Evolutionary conservation across 2,329 filamentous ascomycete genomes (phyloP), one percentile per base, ranked within the genome.

Genomic region (Cadophora sp.): DNA sequence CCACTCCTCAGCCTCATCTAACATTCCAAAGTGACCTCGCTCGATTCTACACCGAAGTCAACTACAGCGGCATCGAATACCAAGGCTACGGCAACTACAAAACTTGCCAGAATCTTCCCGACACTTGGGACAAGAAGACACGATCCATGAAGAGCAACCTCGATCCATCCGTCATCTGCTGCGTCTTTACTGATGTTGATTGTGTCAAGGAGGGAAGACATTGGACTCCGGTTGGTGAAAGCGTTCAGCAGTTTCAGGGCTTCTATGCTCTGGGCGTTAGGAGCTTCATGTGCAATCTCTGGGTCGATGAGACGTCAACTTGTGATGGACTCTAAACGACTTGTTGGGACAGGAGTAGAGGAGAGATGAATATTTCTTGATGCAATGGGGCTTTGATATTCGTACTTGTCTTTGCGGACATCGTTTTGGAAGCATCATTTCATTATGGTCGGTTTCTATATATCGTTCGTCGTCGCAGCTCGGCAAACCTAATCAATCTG

Each of bases 11-110:
- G 26, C 1, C 12, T 50, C 24, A 11, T 4, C 59, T 62, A 16
- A 34, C 34, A 34, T 3, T 9, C 27, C 1, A 19, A 6, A 62
- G 65, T 29, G 55, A 66, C 24, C 56, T 66, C 22, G 55, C 64
- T 8, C 27, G 27, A n/a, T 62, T 67, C 59, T 62, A 46, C 48
- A 43, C 37, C 34, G 48, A 56, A 12, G 22, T 12, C 12, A 26
- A 67, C 34, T 67, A 51, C 46, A n/a, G 11, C 7, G 55, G 55
- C 26, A 51, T 60, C 22, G 56, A 60, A 19, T 66, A 66, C 64
- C 48, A 55, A 37, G 48, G 31, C 9, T 67, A 67, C 50, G 65
- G 65, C 22, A n/a, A 56, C 50, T 62, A 67, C 59, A 22, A 22
- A 4, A 40, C 31, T 1, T 67, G 65, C 59, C 40, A 67, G 24